Base-by-base conservation (phyloP, 2,329 filamentous ascomycete species). In the Cercospora canescens region DNA sequence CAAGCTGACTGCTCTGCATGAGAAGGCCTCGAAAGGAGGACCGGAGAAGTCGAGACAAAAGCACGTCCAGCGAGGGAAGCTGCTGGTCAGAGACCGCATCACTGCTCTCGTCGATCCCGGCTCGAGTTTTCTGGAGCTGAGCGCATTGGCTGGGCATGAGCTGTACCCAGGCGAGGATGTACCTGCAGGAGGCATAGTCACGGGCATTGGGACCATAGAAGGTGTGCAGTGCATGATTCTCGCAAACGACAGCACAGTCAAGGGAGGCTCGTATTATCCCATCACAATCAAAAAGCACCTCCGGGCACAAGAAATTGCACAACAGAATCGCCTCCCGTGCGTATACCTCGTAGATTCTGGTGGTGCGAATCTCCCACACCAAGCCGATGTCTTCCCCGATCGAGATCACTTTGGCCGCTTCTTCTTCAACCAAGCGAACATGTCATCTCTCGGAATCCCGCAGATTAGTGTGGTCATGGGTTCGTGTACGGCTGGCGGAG, bases 281-380 rank as follows among this genome's bases (percentile, higher is more conserved):
- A 93, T 98, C 73, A 99, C 94, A 0, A 92, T 98, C 66, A 97
- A 97, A 83, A 99, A 99, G 84, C 95, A 98, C 79, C 84, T 98
- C 16, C 88, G 94, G 68, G 94, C 94, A 4, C 95, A 99, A 79
- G 89, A 91, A 30, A 91, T 98, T 69, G 94, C 94, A 0, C 88
- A 92, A 70, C 92, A 98, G 78, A 98, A 98, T 79, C 89, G 88
- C 66, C 78, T 91, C 9, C 88, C 88, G 0, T 98, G 94, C 79
- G 92, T 99, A 77, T 99, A 98, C 80, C 86, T 99, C 26, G 95
- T 98, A 64, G 94, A 99, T 78, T 97, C 93, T 5, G 94, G 95
- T 55, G 94, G 94, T 70, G 95, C 94, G 65, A 97, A 98, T 78
- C 87, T 99, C 18, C 95, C 94, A 14, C 91, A 97, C 75, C 94